These are phyloP conservation scores for Trichoderma erinaceum DNA, from an alignment of 495 filamentous ascomycete species.

Conservation along the genomic window DNA sequence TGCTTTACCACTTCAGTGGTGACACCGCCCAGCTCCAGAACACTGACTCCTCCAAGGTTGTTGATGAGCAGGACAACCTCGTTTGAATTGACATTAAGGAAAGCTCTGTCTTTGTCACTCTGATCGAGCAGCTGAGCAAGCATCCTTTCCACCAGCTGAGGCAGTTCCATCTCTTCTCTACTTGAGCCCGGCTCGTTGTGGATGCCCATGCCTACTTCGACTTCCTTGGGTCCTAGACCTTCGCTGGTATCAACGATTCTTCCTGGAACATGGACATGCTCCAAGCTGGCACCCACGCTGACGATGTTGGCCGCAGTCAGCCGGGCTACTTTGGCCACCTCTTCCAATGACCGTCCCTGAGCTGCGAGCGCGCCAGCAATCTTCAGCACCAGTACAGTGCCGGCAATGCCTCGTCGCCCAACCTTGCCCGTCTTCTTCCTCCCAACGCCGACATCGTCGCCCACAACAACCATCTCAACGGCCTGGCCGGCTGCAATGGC, in stretches of 20 bases:
- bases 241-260: constrained; percentile 41
- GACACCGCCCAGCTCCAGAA: constrained; percentile 83
- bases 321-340: constrained; percentile 66
- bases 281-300: constrained; percentile 76
- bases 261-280: constrained; percentile 91
- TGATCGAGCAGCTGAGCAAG: constrained; percentile 72
- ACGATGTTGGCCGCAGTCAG: constrained; percentile 71
- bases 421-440: constrained; percentile 79
- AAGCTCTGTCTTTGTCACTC: constrained; percentile 74
- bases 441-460: constrained; percentile 93
- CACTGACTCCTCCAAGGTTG: constrained; percentile 89
- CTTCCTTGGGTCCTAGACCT: constrained; percentile 62
- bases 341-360: constrained; percentile 54
- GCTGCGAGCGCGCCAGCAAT: constrained; percentile 81
- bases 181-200: constrained; percentile 91
- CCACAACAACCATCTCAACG: constrained; percentile 90
- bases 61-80: constrained; percentile 77
- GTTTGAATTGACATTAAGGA: constrained; percentile 59
- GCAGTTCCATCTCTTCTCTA: constrained; percentile 58
- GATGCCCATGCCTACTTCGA: constrained; percentile 97
- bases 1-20: constrained; percentile 81
- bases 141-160: constrained; percentile 70
- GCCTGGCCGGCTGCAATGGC: constrained; percentile 71
- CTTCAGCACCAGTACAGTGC: constrained; percentile 85
- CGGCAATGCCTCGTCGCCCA: constrained; percentile 83